Conservation (phyloP, 2,329 filamentous ascomycete genomes). For the Nannizzia gypsea region DNA sequence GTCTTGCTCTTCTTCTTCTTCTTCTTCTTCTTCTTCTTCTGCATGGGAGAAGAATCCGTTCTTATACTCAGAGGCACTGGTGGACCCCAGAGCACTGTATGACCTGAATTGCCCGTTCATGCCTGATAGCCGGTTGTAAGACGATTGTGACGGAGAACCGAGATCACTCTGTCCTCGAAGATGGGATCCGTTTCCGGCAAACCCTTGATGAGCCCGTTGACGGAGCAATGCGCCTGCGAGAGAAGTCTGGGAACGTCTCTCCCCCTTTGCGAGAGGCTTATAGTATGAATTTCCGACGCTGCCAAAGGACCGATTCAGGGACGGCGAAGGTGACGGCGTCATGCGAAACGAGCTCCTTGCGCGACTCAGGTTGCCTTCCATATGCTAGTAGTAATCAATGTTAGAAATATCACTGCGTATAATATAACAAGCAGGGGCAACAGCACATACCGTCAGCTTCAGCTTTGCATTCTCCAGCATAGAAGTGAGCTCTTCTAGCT, state of each 20-base stretch:
- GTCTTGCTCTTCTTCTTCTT: no score
- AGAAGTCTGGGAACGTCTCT: slow-evolving; percentile 21
- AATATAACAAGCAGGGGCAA: background rate
- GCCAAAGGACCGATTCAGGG: slow-evolving; percentile 21
- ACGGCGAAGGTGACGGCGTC: slow-evolving; percentile 39
- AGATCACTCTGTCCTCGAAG: slow-evolving; percentile 52
- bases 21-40: background rate
- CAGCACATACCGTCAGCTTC: slow-evolving; percentile 60
- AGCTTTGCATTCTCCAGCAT: slow-evolving; percentile 85
- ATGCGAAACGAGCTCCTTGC: slow-evolving; percentile 57
- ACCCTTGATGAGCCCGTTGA: slow-evolving; percentile 26
- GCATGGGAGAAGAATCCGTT: slow-evolving; percentile 13
- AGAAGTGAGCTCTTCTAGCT: slow-evolving; percentile 57
- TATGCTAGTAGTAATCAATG: slow-evolving; percentile 48
- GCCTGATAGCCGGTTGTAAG: slow-evolving; percentile 20
- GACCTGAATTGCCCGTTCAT: slow-evolving; percentile 44
- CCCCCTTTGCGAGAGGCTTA: slow-evolving; percentile 30
- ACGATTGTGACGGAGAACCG: slow-evolving; percentile 35
- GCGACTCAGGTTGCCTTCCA: slow-evolving; percentile 81
- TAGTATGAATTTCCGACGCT: slow-evolving; percentile 31
- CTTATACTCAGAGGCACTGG: slow-evolving; percentile 22
- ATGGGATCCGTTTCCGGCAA: slow-evolving; percentile 34
- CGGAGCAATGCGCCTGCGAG: slow-evolving; percentile 25
- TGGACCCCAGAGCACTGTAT: slow-evolving; percentile 45
- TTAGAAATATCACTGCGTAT: background rate